Conservation (phyloP, 805 yeast species). For the Ogataea angusta region DNA sequence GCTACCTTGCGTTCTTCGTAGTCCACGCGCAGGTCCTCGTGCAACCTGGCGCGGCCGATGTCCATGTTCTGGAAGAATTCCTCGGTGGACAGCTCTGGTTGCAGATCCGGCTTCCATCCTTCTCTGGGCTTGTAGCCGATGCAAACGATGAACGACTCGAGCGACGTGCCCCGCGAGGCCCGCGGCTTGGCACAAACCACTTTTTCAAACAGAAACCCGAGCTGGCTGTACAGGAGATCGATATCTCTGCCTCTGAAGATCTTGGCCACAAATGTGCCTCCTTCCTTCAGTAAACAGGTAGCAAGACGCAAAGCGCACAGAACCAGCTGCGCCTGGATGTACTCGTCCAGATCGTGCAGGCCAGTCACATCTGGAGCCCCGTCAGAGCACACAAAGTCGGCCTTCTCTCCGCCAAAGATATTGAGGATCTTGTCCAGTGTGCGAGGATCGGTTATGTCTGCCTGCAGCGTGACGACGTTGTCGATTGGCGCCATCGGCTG, state of each 20-base stretch:
- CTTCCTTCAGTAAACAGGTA: conserved; percentile 81
- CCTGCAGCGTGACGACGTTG: conserved; percentile 87
- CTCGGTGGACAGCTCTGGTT: conserved; percentile 58
- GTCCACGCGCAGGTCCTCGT: conserved; percentile 47
- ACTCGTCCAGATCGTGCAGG: conserved; percentile 92
- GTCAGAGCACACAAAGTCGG: conserved; percentile 94
- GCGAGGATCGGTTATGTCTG: conserved; percentile 95
- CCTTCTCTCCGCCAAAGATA: conserved; percentile 85
- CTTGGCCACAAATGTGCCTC: conserved; percentile 94
- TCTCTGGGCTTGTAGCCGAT: conserved; percentile 78
- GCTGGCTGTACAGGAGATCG: conserved; percentile 87
- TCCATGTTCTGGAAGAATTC: conserved; percentile 70
- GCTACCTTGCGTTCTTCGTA: conserved; percentile 73
- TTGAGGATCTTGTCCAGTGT: conserved; percentile 74
- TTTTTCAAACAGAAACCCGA: conserved; percentile 77
- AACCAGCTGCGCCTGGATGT: conserved; percentile 91
- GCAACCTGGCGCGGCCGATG: conserved; percentile 52
- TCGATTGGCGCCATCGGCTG: conserved; percentile 98
- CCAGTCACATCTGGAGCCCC: conserved; percentile 99
- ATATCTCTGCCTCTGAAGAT: conserved; percentile 96
- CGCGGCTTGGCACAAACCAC: conserved; percentile 97
- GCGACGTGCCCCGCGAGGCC: conserved; percentile 89
- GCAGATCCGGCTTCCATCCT: conserved; percentile 74
- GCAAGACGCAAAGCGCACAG: conserved; percentile 89
- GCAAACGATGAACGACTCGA: conserved; percentile 94